Evolutionary conservation across 768 basidiomycete species (phyloP).

Genomic region (Termitomyces sp.): DNA sequence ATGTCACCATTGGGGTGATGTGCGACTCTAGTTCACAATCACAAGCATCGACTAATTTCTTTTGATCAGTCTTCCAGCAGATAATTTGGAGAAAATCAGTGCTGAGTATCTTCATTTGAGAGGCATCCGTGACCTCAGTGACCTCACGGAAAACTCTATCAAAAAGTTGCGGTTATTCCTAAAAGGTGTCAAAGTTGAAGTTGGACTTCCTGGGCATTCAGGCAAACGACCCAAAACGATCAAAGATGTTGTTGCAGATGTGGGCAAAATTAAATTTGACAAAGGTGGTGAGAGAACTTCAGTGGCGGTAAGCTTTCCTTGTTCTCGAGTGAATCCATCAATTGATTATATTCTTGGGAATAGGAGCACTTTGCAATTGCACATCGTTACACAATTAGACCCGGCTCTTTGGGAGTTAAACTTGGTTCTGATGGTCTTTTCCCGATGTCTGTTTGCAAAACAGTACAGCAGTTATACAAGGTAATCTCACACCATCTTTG

Average conservation of each 20-base stretch:
- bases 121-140: conserved; percentile 16
- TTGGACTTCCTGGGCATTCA: conserved; percentile 16
- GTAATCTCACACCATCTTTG: conserved; percentile 5
- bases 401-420: conserved; percentile 23
- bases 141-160: conserved; percentile 6
- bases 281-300: conserved; percentile 21
- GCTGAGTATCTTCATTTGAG: conserved; percentile 13
- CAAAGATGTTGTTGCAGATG: conserved; percentile 23
- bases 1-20: conserved; percentile 39
- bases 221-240: conserved; percentile 22
- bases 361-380: conserved; percentile 25
- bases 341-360: neutral
- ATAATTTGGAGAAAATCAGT: conserved; percentile 20
- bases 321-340: neutral
- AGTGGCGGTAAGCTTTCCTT: conserved; percentile 19
- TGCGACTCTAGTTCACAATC: conserved; percentile 16
- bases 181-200: conserved; percentile 24
- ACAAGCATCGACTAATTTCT: neutral
- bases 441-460: conserved; percentile 23
- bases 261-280: conserved; percentile 23
- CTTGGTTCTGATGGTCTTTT: conserved; percentile 24
- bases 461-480: conserved; percentile 27
- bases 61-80: conserved; percentile 20
- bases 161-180: conserved; percentile 23
- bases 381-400: conserved; percentile 19